Percentiles rank a stretch among this genome's conserved stretches.
Conservation (phyloP, 2,329 filamentous ascomycete species). For the Aspergillus fijiensis region DNA sequence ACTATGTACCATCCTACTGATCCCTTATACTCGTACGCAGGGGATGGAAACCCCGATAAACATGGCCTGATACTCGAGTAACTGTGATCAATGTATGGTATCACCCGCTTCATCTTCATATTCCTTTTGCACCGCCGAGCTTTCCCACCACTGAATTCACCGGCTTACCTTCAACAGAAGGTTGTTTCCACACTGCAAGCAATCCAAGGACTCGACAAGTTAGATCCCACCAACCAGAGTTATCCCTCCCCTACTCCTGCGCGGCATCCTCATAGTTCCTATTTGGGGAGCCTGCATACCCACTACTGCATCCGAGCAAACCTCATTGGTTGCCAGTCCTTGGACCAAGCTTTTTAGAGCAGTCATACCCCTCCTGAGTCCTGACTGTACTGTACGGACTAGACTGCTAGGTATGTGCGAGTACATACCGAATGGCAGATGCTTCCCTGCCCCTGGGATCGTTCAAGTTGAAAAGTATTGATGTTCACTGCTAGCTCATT, state of each 20-base stretch:
- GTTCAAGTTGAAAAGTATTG: neutral
- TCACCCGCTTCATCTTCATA: no score
- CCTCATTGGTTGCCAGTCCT: constrained; percentile 11
- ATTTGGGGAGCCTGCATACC: constrained; percentile 17
- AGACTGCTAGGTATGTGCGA: no score
- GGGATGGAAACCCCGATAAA: no score
- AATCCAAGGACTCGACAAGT: neutral
- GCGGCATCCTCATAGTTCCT: constrained; percentile 5
- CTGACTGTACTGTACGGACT: neutral
- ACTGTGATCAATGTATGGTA: no score
- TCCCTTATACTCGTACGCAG: neutral
- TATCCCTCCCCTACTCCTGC: neutral
- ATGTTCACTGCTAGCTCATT: no score
- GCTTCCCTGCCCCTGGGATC: neutral
- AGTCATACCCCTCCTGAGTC: neutral
- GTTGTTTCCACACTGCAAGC: neutral
- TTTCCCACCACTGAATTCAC: neutral
- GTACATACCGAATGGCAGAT: neutral
- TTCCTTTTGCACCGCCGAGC: neutral
- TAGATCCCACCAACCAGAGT: neutral
- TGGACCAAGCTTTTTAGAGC: constrained; percentile 23
- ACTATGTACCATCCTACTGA: neutral
- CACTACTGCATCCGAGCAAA: neutral
- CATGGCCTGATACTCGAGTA: no score
- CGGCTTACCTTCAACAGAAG: no score